phyloP scores from a whole-genome alignment of 768 basidiomycete species.

The Chalciporus chontae region DNA sequence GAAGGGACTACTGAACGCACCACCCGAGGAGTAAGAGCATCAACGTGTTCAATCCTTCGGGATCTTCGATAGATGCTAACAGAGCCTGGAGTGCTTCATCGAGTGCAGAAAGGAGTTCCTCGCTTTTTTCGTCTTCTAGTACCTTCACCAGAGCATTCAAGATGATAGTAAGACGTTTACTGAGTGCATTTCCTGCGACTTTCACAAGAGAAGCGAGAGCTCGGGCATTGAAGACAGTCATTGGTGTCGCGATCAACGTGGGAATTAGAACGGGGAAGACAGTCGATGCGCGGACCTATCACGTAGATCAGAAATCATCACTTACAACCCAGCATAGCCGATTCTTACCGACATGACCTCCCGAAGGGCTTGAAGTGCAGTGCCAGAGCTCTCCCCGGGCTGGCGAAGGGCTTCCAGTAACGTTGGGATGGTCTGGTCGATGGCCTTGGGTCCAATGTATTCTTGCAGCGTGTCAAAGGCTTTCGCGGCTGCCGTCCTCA shows the following conservation, averaged over 20 bases:
- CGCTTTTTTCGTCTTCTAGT: constrained; percentile 62
- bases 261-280: constrained; percentile 98
- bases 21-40: constrained; percentile 89
- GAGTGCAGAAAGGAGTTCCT: constrained; percentile 68
- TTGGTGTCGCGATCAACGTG: constrained; percentile 83
- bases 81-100: constrained; percentile 73
- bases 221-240: constrained; percentile 92
- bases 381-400: constrained; percentile 91
- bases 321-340: not conserved
- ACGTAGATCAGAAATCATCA: constrained; percentile 1
- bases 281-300: constrained; percentile 84
- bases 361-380: constrained; percentile 85
- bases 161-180: constrained; percentile 75
- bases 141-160: constrained; percentile 78
- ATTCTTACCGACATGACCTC: constrained; percentile 88
- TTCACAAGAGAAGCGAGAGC: constrained; percentile 89
- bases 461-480: constrained; percentile 93
- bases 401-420: constrained; percentile 89
- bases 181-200: constrained; percentile 89
- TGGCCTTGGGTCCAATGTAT: constrained; percentile 83
- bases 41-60: constrained; percentile 84
- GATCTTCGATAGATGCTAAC: constrained; percentile 74
- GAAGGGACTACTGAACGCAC: constrained; percentile 41
- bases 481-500: constrained; percentile 85
- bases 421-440: constrained; percentile 96